Evolutionary conservation across 257 asterid genomes (phyloP).

Genomic region (Petunia axillaris): DNA sequence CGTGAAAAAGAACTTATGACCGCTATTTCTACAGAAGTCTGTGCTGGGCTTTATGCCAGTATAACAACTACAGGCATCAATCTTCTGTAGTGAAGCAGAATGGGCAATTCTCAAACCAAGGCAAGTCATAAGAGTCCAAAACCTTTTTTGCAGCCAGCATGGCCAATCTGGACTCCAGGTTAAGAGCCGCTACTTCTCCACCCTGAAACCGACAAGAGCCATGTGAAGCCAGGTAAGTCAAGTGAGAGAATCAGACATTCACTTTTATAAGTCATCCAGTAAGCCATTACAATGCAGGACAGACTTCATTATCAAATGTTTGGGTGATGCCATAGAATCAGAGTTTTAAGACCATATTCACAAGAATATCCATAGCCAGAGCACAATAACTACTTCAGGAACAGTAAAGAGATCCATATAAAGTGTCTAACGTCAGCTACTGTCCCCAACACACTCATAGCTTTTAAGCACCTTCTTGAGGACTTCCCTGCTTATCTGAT

Average conservation of each 20-base stretch:
- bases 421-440: not conserved
- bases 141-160: constrained; percentile 89
- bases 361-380: not conserved
- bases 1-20: not conserved
- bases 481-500: constrained; percentile 68
- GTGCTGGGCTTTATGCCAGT: constrained; percentile 16
- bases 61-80: constrained; percentile 7
- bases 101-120: not conserved
- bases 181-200: constrained; percentile 76
- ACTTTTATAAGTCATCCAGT: not conserved
- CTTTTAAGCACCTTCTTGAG: constrained; percentile 64
- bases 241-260: constrained; percentile 1
- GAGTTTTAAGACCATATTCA: not conserved
- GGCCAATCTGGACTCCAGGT: constrained; percentile 74
- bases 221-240: constrained; percentile 15
- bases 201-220: constrained; percentile 54
- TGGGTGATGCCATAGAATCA: not conserved
- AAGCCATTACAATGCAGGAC: not conserved
- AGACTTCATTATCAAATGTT: not conserved
- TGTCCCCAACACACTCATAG: constrained; percentile 16
- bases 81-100: constrained; percentile 13
- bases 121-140: constrained; percentile 21
- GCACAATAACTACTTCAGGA: not conserved
- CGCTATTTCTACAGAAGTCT: not conserved
- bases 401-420: constrained; percentile 13